These are phyloP conservation scores for Fusarium euwallaceae DNA, from an alignment of 2,329 filamentous ascomycete genomes.

Conservation along the genomic window DNA sequence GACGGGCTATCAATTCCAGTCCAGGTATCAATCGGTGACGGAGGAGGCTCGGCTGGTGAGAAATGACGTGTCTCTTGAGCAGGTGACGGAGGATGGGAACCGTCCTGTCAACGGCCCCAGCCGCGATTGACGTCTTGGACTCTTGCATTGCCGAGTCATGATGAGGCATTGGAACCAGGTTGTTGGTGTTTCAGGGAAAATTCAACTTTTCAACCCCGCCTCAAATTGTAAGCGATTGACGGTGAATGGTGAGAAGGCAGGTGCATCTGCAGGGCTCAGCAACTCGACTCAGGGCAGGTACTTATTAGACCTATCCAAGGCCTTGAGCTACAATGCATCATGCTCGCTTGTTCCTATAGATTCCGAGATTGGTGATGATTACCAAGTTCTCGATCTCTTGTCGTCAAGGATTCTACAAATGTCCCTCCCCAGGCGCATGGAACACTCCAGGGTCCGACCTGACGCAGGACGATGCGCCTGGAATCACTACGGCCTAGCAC, in stretches of 20 bases:
- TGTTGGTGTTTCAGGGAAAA: slow-evolving; percentile 35
- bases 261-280: slow-evolving; percentile 1
- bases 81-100: slow-evolving; percentile 25
- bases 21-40: slow-evolving; percentile 39
- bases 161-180: slow-evolving; percentile 19
- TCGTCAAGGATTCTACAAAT: slow-evolving; percentile 2
- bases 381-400: background rate
- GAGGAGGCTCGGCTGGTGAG: slow-evolving; percentile 33
- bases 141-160: slow-evolving; percentile 34
- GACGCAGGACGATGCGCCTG: slow-evolving; percentile 2
- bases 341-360: slow-evolving; percentile 12
- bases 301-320: background rate
- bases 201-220: slow-evolving; percentile 13
- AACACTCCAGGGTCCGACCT: slow-evolving; percentile 18
- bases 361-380: slow-evolving; percentile 9
- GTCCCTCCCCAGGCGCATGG: slow-evolving; percentile 30
- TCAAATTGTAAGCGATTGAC: slow-evolving; percentile 18
- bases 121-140: slow-evolving; percentile 11
- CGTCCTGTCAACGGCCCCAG: slow-evolving; percentile 9
- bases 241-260: slow-evolving; percentile 13
- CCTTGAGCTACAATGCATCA: slow-evolving; percentile 2
- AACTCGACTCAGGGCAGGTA: background rate
- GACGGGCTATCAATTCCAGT: slow-evolving; percentile 36
- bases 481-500: background rate
- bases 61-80: slow-evolving; percentile 39